Evolutionary conservation across 371 early-diverging fungal species (phyloP), one percentile per base, ranked within the genome.

Genomic region (Actinomortierella ambigua): DNA sequence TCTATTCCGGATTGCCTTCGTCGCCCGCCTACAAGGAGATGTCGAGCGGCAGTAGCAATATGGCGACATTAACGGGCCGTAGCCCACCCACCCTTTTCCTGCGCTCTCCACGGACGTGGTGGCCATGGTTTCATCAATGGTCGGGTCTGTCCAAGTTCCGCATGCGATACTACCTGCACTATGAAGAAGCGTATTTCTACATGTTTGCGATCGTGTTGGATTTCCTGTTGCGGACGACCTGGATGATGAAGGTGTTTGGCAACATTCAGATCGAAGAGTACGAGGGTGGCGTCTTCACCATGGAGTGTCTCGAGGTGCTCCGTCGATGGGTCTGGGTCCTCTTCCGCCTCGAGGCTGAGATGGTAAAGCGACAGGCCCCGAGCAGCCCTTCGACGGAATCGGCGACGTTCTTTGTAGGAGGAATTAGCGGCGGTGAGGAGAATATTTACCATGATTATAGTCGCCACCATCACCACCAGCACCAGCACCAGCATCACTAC

Each of bases 241-340:
- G 95, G 96, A 86, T 91, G 43, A 77, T 93, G 23, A 92, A 93
- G 60, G 80, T 95, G 27, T 85, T 86, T 42, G 84, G 90, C 13
- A 87, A 93, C 59, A 78, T 94, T 23, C 85, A 84, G 55, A 79
- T 85, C 50, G 83, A 88, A 53, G 66, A 82, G 48, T 76, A 93
- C 54, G 85, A 88, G 28, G 87, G 82, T 22, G 83, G 88, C 34
- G 91, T 90, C 18, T 86, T 95, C 59, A 77, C 88, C 59, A 81
- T 97, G 69, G 89, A 90, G 57, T 69, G 86, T 6, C 61, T 93
- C 11, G 97, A 97, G 75, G 82, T 97, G 2, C 56, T 89, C 22
- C 63, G 97, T 52, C 80, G 97, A 44, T 95, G 95, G 90, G 79
- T 95, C 50, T 97, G 97, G 97, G 90, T 93, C 0, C 89, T 94